Base-by-base conservation (phyloP, 2,329 filamentous ascomycete species). In the Colletotrichum chlorophyti region DNA sequence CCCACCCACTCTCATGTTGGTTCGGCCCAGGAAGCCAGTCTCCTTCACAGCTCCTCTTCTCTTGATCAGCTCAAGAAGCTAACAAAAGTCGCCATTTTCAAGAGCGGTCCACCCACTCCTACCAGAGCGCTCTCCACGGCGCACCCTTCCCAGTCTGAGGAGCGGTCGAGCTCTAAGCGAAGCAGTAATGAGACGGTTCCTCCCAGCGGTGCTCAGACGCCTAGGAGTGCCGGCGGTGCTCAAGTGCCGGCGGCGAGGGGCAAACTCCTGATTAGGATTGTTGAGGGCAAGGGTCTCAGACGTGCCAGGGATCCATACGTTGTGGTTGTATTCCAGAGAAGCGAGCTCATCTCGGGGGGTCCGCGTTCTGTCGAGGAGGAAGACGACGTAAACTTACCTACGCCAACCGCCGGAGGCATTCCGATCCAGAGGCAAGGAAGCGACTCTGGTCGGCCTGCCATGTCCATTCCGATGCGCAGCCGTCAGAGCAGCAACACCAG, bases 401-500 rank as follows among this genome's bases (percentile, higher is more conserved):
- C 74, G n/a, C 84, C 82, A 64, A 79, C 66, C 42, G 70, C 78
- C 52, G 82, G 83, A 31, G 82, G 84, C 24, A 80, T 87, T 54
- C 78, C 85, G 1, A 87, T 89, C 58, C 83, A 86, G 67, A 83
- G 89, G 55, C 87, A 90, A 62, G 90, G 88, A 57, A 95, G 91
- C 70, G 92, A 96, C 66, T 89, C 89, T 26, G 91, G 93, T 24
- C 85, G 89, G 49, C 85, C 91, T 5, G 72, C 93, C 14, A 94
- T 97, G 88, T 91, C 93, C 27, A 98, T 99, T 64, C 95, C 95
- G 2, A 97, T 98, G 92, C 89, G 90, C 68, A 98, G 93, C 73
- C 88, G 95, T 53, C 95, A 98, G 72, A 98, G 94, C 76, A 98
- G 94, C 77, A 93, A 94, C 76, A 97, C 93, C 53, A 96, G 94